Base-by-base conservation (phyloP, 192 early-diverging fungal genomes). In the Gorgonomyces haynaldii region DNA sequence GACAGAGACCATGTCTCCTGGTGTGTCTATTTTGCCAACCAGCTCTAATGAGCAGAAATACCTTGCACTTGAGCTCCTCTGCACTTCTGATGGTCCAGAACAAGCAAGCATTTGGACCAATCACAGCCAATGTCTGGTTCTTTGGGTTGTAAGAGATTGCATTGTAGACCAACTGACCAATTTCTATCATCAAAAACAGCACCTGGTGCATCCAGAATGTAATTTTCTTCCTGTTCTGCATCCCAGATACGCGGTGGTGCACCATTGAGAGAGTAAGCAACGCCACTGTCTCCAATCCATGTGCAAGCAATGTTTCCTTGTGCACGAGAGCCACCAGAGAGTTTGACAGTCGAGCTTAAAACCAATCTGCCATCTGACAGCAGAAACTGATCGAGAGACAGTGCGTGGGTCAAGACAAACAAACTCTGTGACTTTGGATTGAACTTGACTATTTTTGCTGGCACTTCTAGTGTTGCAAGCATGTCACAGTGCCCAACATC, bases 401-500 rank as follows among this genome's bases (percentile, higher is more conserved):
- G 50, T 19, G 62, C 66, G 3, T 61, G 34, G 5, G 50, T 68
- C 20, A 74, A 42, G 31, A 64, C 45, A 1, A 64, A 45, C 9
- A 74, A 40, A 10, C 47, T 51, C 22, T 70, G 57, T 27, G 43
- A 53, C 7, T 38, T 17, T 25, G 68, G 59, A 40, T 31, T n/a
- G 45, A 50, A n/a, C 29, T 50, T 2, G 21, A 39, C 19, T 16
- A 38, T n/a, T 16, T 38, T 26, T n/a, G 32, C 23, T 45, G 12
- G 7, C 4, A 36, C 26, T 5, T 20, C 16, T 2, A 58, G 16
- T 34, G 23, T 4, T 1, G 39, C 45, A 24, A 46, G 46, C 39
- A 69, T 66, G 15, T 54, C 47, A 44, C 72, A 74, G 27, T 64
- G 67, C 1, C 67, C 67, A 60, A 67, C 64, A 42, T 74, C 72